These are phyloP conservation scores for Paxillus involutus DNA, from an alignment of 768 basidiomycete genomes.

Conservation along the genomic window DNA sequence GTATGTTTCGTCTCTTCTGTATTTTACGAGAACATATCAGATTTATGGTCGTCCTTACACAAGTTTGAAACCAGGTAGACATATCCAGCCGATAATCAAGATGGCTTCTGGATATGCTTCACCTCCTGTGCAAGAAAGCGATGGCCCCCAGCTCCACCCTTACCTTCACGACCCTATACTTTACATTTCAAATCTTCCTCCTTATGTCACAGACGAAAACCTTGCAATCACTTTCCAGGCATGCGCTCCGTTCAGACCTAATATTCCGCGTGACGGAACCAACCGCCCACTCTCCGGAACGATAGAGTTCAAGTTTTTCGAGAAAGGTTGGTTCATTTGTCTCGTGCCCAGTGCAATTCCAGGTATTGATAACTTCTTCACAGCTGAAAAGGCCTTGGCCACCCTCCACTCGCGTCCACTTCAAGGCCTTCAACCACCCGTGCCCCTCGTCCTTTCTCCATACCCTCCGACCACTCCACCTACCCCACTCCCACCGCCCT, in stretches of 20 bases:
- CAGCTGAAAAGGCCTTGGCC: slow-evolving; percentile 88
- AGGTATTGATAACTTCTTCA: slow-evolving; percentile 4
- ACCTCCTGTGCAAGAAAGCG: slow-evolving; percentile 30
- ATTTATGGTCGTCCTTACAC: background rate
- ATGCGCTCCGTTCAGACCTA: slow-evolving; percentile 82
- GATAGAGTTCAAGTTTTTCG: slow-evolving; percentile 81
- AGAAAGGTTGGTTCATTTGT: slow-evolving; percentile 59
- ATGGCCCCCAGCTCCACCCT: slow-evolving; percentile 56
- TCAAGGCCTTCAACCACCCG: slow-evolving; percentile 57
- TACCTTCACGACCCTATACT: slow-evolving; percentile 83
- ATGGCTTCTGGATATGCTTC: slow-evolving; percentile 37
- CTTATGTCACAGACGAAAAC: slow-evolving; percentile 73
- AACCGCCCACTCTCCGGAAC: slow-evolving; percentile 60
- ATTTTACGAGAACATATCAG: background rate
- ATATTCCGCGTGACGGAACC: slow-evolving; percentile 61
- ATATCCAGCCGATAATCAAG: slow-evolving; percentile 30
- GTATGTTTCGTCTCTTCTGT: slow-evolving; percentile 15
- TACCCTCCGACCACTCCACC: slow-evolving; percentile 81
- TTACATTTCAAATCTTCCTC: slow-evolving; percentile 77
- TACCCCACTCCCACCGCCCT: slow-evolving; percentile 71
- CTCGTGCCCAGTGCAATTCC: slow-evolving; percentile 1
- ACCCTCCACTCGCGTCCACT: slow-evolving; percentile 78
- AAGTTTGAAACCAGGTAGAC: slow-evolving; percentile 16
- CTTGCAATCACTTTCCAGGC: slow-evolving; percentile 70
- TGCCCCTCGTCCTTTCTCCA: slow-evolving; percentile 71